A percentile compares a stretch with the other conserved stretches of the same genome.
phyloP scores from a whole-genome alignment of 345 rosid genomes.

The Durio zibethinus region DNA sequence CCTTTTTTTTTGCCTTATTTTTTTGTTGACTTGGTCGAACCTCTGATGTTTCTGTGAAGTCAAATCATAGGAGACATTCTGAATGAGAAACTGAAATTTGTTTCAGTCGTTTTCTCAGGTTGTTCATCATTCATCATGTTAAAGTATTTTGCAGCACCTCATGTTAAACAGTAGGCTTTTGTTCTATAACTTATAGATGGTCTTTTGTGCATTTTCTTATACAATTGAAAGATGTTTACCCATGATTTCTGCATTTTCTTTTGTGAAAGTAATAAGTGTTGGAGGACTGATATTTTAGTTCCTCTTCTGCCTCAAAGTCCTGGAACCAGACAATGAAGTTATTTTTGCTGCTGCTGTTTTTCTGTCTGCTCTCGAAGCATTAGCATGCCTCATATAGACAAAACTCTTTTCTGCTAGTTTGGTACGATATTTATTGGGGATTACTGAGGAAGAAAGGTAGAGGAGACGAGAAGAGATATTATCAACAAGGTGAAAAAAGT shows the following conservation, averaged over 20 bases:
- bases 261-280: not conserved
- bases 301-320: not conserved
- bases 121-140: not conserved
- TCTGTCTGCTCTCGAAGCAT: not conserved
- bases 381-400: not conserved
- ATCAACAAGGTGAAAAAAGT: conserved; percentile 76
- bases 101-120: not conserved
- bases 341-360: not conserved
- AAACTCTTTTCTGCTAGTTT: conserved; percentile 36
- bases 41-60: not conserved
- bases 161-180: not conserved
- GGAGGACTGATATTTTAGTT: not conserved
- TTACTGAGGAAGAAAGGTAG: conserved; percentile 84
- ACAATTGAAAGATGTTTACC: not conserved
- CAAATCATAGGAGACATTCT: not conserved
- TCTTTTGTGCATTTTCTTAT: too few relatives aligned
- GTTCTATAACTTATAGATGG: not conserved
- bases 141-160: not conserved
- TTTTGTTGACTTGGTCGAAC: not conserved
- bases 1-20: not conserved
- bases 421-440: conserved; percentile 67
- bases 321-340: not conserved
- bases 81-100: not conserved
- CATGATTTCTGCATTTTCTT: not conserved
- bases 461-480: conserved; percentile 82